Evolutionary conservation across 2,329 filamentous ascomycete genomes (phyloP).

Genomic region (Colletotrichum spinosum): DNA sequence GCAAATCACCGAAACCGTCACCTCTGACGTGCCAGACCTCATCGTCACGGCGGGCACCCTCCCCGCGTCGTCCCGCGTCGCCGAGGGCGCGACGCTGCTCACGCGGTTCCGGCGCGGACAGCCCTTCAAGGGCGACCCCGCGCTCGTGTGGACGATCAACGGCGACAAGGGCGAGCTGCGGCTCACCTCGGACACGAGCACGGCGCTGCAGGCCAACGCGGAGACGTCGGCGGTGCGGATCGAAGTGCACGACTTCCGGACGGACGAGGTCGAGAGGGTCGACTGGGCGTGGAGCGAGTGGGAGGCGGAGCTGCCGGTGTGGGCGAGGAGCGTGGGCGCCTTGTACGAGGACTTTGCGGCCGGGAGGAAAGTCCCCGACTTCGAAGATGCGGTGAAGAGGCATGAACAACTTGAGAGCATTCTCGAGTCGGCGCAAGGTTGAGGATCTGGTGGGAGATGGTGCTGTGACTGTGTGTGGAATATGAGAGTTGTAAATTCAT

Average conservation of each 20-base stretch:
- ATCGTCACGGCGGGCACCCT: slow-evolving; percentile 52
- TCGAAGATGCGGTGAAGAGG: slow-evolving; percentile 28
- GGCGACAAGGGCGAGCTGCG: slow-evolving; percentile 63
- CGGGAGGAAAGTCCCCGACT: slow-evolving; percentile 6
- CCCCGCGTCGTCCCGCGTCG: slow-evolving; percentile 38
- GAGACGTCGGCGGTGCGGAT: slow-evolving; percentile 56
- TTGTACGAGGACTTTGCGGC: slow-evolving; percentile 67
- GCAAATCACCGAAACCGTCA: slow-evolving; percentile 15
- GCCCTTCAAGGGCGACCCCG: slow-evolving; percentile 59
- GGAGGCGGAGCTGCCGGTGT: slow-evolving; percentile 57
- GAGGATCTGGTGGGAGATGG: no score
- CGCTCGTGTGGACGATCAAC: slow-evolving; percentile 61
- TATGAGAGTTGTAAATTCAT: background rate
- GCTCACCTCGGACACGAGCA: slow-evolving; percentile 19
- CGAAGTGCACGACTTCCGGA: slow-evolving; percentile 63
- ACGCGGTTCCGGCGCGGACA: slow-evolving; percentile 60
- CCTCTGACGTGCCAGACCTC: slow-evolving; percentile 43
- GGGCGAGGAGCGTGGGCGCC: slow-evolving; percentile 61
- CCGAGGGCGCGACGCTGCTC: slow-evolving; percentile 53
- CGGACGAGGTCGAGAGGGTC: slow-evolving; percentile 55
- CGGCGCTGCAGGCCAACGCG: slow-evolving; percentile 42
- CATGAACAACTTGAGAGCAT: slow-evolving; percentile 28
- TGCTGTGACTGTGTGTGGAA: background rate
- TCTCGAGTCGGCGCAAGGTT: background rate
- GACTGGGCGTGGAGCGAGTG: slow-evolving; percentile 59